phyloP scores from a whole-genome alignment of 371 early-diverging fungal species.

The Smittium culicis region DNA sequence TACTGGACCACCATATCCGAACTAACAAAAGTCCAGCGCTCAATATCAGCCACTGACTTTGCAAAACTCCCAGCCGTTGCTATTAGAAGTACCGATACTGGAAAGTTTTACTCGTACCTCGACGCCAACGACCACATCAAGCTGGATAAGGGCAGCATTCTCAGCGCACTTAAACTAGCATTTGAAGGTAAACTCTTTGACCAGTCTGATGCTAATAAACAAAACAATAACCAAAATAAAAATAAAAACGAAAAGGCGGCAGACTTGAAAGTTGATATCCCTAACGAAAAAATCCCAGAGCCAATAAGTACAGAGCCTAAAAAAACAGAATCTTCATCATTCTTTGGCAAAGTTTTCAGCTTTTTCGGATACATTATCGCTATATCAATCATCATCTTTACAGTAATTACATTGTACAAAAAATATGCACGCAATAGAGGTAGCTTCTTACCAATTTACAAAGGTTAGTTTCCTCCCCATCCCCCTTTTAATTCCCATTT shows the following conservation, averaged over 20 bases:
- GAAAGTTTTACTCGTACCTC: background rate
- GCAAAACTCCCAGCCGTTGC: background rate
- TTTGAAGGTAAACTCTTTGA: background rate
- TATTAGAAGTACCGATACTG: background rate
- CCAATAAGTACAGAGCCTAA: too few relatives aligned
- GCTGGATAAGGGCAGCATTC: background rate
- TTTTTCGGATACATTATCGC: background rate
- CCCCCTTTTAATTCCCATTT: too few relatives aligned
- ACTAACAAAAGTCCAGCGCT: background rate
- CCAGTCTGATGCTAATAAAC: background rate
- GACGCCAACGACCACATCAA: background rate
- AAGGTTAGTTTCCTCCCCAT: background rate
- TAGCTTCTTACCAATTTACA: background rate
- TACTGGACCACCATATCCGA: background rate
- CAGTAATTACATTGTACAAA: background rate
- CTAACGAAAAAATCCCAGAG: too few relatives aligned
- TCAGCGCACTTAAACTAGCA: background rate
- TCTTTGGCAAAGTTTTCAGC: background rate
- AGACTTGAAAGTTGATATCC: background rate
- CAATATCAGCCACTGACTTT: background rate
- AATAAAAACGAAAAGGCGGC: background rate
- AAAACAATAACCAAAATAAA: background rate
- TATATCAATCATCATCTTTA: background rate
- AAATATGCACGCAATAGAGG: background rate
- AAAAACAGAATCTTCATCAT: background rate